Evolutionary conservation across 306 rosid genomes (phyloP).

Genomic region (Corylus americana): DNA sequence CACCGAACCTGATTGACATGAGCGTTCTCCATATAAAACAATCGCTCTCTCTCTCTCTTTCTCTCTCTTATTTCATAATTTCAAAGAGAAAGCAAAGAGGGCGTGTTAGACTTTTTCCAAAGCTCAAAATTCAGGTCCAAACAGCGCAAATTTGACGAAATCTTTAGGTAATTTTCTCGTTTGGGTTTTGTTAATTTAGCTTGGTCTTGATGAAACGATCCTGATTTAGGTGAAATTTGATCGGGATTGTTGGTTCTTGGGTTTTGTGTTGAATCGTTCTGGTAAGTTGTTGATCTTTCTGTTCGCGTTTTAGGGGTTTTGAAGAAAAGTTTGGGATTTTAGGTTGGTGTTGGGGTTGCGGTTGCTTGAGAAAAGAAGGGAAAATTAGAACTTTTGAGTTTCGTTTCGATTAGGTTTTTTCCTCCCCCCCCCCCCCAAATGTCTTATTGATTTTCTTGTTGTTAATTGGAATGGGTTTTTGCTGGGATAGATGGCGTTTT

Average conservation of each 20-base stretch:
- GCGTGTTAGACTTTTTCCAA: background rate
- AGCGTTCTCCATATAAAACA: background rate
- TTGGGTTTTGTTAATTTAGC: background rate
- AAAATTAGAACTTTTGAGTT: background rate
- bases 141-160: background rate
- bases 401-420: background rate
- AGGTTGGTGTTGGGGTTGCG: background rate
- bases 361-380: slow-evolving; percentile 9
- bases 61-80: background rate
- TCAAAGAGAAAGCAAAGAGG: background rate
- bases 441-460: background rate
- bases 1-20: slow-evolving; percentile 3
- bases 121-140: background rate
- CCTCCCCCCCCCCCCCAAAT: accelerated
- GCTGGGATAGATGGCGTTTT: background rate
- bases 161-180: background rate
- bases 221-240: background rate
- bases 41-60: background rate
- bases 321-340: background rate
- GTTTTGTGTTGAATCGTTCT: background rate
- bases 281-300: background rate
- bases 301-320: background rate
- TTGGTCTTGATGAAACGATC: background rate
- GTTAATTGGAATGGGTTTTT: background rate
- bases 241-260: background rate